These are phyloP conservation scores for Durusdinium trenchii DNA, from an alignment of 73 alveolate genomes.

Conservation along the genomic window DNA sequence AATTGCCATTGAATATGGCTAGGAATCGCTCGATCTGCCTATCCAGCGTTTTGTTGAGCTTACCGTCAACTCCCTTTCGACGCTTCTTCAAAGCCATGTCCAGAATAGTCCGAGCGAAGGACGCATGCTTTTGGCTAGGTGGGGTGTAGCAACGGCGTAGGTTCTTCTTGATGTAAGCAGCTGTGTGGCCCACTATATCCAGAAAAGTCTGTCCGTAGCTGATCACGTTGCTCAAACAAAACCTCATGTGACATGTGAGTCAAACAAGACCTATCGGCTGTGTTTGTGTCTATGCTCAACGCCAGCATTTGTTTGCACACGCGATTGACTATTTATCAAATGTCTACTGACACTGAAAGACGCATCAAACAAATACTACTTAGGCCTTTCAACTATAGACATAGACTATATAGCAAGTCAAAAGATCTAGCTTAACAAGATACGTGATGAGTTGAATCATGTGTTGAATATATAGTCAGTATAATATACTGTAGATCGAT, in stretches of 20 bases:
- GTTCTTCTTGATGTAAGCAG: not conserved
- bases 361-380: too few relatives aligned
- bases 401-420: too few relatives aligned
- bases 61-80: not conserved
- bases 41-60: not conserved
- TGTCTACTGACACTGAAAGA: too few relatives aligned
- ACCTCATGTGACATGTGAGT: not conserved
- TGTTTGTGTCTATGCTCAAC: not conserved
- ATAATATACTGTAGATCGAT: too few relatives aligned
- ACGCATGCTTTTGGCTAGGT: not conserved
- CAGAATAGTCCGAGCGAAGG: not conserved
- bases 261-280: too few relatives aligned
- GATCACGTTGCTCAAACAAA: conserved; percentile 38
- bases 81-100: not conserved
- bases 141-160: not conserved
- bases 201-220: not conserved
- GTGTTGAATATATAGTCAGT: too few relatives aligned
- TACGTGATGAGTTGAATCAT: too few relatives aligned
- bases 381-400: too few relatives aligned
- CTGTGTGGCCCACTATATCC: conserved; percentile 9
- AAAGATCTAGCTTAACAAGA: too few relatives aligned
- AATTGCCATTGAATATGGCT: conserved; percentile 39
- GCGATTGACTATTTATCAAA: too few relatives aligned
- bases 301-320: too few relatives aligned
- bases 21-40: not conserved